Conservation (phyloP, 371 early-diverging fungal species). For the Mortierella sp. region DNA sequence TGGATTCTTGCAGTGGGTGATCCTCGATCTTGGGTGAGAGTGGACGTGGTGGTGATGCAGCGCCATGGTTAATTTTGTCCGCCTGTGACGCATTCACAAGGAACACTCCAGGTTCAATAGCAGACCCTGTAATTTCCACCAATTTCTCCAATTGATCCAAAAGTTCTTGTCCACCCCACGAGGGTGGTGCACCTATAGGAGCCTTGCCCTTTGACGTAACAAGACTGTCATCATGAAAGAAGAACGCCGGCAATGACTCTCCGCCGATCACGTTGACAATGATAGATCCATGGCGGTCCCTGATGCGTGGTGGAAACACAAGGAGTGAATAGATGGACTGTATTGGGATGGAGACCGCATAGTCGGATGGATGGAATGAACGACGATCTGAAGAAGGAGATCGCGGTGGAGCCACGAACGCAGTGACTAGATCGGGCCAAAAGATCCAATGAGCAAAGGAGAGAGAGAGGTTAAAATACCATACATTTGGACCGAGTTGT, state of each 20-base stretch:
- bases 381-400: constrained; percentile 40
- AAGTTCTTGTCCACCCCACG: constrained; percentile 48
- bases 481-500: too few species aligned
- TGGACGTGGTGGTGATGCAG: constrained; percentile 24
- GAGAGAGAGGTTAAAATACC: too few species aligned
- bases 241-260: constrained; percentile 61
- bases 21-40: constrained; percentile 10
- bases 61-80: constrained; percentile 52
- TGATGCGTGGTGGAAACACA: constrained; percentile 61
- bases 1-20: constrained; percentile 20
- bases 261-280: constrained; percentile 62
- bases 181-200: constrained; percentile 18
- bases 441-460: too few species aligned
- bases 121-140: constrained; percentile 41
- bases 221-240: constrained; percentile 63
- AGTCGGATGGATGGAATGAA: constrained; percentile 56
- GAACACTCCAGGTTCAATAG: constrained; percentile 50
- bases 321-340: constrained; percentile 57
- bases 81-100: constrained; percentile 50
- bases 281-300: constrained; percentile 63
- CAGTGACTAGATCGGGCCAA: constrained; percentile 17
- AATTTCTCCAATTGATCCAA: constrained; percentile 45
- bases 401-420: constrained; percentile 37
- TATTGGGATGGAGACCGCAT: constrained; percentile 60
- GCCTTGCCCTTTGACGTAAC: constrained; percentile 34